Base-by-base conservation (phyloP, 352 stramenopile genomes). In the Phytophthora brassicae region DNA sequence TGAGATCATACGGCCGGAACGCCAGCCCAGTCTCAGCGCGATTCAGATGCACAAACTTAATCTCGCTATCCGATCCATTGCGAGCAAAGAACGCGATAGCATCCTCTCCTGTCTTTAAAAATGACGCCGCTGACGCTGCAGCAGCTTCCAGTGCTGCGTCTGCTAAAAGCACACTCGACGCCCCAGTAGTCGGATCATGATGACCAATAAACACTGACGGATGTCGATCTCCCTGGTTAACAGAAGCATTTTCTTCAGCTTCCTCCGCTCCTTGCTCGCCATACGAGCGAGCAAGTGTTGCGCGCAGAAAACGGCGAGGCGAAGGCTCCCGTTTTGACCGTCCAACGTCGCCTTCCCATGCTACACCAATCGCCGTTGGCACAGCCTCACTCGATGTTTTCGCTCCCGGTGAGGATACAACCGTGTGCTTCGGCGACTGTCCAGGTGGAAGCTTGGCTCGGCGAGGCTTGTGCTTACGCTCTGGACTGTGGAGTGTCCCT, bases 41-140 rank as follows among this genome's bases (percentile, higher is more conserved):
- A 44, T 98, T 96, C 4, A 98, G 56, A 56, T 98, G 89, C 22
- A 98, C 90, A 53, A 98, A 98, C 74, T 98, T 98, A 53, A 98
- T 93, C 47, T 93, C 85, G 46, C 76, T 96, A 38, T 92, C 88
- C 2, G 89, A 87, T 20, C 92, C 90, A 62, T 97, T 92, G 47
- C 93, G 84, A 0, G 90, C 93, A 41, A 98, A 98, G 56, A 98
- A 98, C 1, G 95, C 90, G 24, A 98, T 97, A 1, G 89, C 81
- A 53, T 98, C 94, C 63, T 98, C 92, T 4, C 91, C 89, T 0
- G 84, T 83, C 31, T 84, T 84, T 0, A 92, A 50, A 33, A 91
- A 89, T 0, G 71, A 73, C 16, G 68, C 77, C 0, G 79, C 78
- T 17, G 68, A 80, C 5, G 70, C 73, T 1, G 81, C 79, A 0